Evolutionary conservation across 805 yeast genomes (phyloP).

Genomic region (Geotrichum ghanense): DNA sequence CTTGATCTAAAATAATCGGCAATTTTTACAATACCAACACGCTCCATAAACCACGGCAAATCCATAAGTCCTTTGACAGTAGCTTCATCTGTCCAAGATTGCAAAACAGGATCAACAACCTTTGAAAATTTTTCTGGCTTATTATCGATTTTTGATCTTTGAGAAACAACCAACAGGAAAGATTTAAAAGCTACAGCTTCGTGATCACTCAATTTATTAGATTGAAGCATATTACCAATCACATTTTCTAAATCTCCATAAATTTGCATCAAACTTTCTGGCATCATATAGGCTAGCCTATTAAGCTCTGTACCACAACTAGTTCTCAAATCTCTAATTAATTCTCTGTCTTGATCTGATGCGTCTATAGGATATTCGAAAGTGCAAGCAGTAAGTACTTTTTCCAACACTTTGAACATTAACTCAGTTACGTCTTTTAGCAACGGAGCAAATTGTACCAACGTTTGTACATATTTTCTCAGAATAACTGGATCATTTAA

Average conservation of each 20-base stretch:
- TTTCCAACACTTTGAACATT: slow-evolving; percentile 77
- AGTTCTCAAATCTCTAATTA: slow-evolving; percentile 76
- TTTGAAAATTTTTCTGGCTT: slow-evolving; percentile 69
- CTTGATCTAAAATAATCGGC: slow-evolving; percentile 81
- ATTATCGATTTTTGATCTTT: slow-evolving; percentile 54
- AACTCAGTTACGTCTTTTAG: slow-evolving; percentile 63
- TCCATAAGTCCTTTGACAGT: slow-evolving; percentile 85
- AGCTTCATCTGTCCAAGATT: slow-evolving; percentile 85
- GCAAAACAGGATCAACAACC: slow-evolving; percentile 86
- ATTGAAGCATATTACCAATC: slow-evolving; percentile 55
- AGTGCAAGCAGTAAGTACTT: slow-evolving; percentile 75
- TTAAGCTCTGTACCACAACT: slow-evolving; percentile 92
- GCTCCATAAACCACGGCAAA: slow-evolving; percentile 96
- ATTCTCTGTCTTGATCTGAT: slow-evolving; percentile 54
- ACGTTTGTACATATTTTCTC: slow-evolving; percentile 79
- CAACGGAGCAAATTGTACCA: slow-evolving; percentile 89
- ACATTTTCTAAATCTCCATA: slow-evolving; percentile 75
- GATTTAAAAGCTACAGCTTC: slow-evolving; percentile 92
- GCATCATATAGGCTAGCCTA: slow-evolving; percentile 89
- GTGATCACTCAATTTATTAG: slow-evolving; percentile 69
- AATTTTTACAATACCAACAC: slow-evolving; percentile 87
- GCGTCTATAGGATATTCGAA: slow-evolving; percentile 57
- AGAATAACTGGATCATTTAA: slow-evolving; percentile 70
- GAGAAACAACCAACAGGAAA: slow-evolving; percentile 81
- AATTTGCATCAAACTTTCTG: slow-evolving; percentile 73